phyloP scores from a whole-genome alignment of 1,284 basidiomycete species.

The Paramarasmius palmivorus region DNA sequence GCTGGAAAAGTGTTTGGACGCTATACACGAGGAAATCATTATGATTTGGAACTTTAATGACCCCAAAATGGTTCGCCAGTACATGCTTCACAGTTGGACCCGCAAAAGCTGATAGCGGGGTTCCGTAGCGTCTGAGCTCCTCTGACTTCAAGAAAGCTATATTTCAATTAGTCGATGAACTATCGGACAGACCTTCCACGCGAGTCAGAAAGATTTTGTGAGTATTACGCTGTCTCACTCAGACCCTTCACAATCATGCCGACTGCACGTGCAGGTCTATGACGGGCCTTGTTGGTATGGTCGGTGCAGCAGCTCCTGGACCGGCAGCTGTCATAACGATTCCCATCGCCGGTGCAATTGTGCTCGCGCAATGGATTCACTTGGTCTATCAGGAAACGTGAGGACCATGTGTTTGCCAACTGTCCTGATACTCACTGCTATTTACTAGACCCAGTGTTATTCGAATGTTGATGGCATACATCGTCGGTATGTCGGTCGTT shows the following conservation, averaged over 20 bases:
- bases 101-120: neutral
- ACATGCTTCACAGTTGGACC: neutral
- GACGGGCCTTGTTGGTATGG: constrained; percentile 15
- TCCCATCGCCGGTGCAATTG: constrained; percentile 20
- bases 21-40: constrained; percentile 23
- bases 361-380: constrained; percentile 24
- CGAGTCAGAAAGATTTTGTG: constrained; percentile 17
- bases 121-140: constrained; percentile 20
- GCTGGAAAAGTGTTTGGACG: constrained; percentile 18
- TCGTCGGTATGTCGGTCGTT: constrained; percentile 11
- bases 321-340: no score
- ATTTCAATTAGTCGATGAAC: constrained; percentile 17
- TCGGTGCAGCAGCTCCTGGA: constrained; percentile 13
- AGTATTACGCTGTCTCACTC: neutral
- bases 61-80: constrained; percentile 16
- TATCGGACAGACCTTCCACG: constrained; percentile 5
- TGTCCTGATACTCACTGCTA: no score
- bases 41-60: constrained; percentile 27
- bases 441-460: constrained; percentile 6
- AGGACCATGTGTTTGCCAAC: constrained; percentile 4
- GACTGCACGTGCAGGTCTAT: constrained; percentile 10
- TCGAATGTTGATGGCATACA: constrained; percentile 19
- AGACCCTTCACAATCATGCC: neutral
- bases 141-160: constrained; percentile 22
- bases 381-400: constrained; percentile 22